Base-by-base conservation (phyloP, 768 basidiomycete species). In the Mycena albidolilacea region DNA sequence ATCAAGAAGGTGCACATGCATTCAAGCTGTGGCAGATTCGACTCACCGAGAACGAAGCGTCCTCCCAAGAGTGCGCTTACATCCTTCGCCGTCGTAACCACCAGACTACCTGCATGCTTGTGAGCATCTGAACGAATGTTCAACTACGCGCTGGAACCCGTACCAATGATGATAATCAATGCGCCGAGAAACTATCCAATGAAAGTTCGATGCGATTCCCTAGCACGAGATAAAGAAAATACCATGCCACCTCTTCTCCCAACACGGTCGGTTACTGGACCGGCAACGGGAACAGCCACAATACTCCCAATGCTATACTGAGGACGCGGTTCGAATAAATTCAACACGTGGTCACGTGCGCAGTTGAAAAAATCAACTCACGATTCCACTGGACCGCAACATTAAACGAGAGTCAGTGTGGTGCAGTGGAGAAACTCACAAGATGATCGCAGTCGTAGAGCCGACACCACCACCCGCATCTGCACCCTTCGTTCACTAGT, bases 211-310 rank as follows among this genome's bases (percentile, higher is more conserved):
- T n/a, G 1, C 9, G 19, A 10, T 30, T 7, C 1, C 55, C 23
- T 38, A 9, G 21, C 10, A 12, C 23, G 14, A 62, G 19, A 41
- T 37, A 58, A 54, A 19, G 11, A 5, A 61, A 43, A 23, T 64
- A 75, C 75, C 75, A 75, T 75, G 58, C 75, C 75, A 15, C 71
- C 74, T 14, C 75, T 65, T 11, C 75, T 59, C 12, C 75, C 75
- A 7, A 72, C 8, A 57, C 55, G 54, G n/a, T 75, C 75, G 17
- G 75, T 63, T 12, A 75, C 17, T n/a, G 75, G 75, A 8, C 75
- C 75, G 2, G 75, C 75, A 2, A 75, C 44, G 0, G 75, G 75
- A 8, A 75, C 75, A 7, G 75, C 71, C 15, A 75, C 75, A 35
- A 75, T 75, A 12, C 59, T 63, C 3, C 75, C 75, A 38, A 75